Evolutionary conservation across 257 asterid genomes (phyloP), one percentile per base, ranked within the genome.

Genomic region (Nicotiana otophora): DNA sequence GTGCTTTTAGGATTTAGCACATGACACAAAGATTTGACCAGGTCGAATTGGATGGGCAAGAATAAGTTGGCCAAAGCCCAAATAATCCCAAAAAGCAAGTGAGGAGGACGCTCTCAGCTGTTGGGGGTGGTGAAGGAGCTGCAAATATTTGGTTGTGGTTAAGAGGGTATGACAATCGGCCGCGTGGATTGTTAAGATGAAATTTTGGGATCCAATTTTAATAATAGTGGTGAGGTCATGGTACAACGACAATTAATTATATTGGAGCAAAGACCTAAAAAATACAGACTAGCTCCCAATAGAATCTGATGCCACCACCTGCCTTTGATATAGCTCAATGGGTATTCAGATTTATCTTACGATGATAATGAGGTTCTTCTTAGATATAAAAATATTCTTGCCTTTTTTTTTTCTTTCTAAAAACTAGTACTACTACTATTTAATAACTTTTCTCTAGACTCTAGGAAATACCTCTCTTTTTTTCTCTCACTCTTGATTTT

Each of bases 241-340:
- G 26, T 39, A 70, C 34, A 39, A 39, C 23, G 19, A 70, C 57
- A 23, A 26, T 26, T 42, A 23, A 26, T 26, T 42, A 42, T 9
- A 74, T 74, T 23, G 80, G 80, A 48, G 62, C 15, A 0, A 39
- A 8, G 15, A 48, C 62, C 62, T 42, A 42, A 10, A 23, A 51
- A 20, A 70, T 70, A 70, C 4, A 5, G 3, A 72, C 14, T 12
- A 42, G 12, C 51, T 30, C 63, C 63, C 63, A 58, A 46, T 17
- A 69, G 79, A 72, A 72, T 72, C 79, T 46, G 61, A 72, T 74
- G 80, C 80, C 62, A 48, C 60, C 26, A 53, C 58, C 48, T 15
- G 1, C 31, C 19, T 36, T 69, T 36, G 36, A 36, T n/a, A 23
- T 39, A 62, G 28, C 68, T 20, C 1, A 42, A 0, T 42, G 48